Evolutionary conservation across 495 filamentous ascomycete genomes (phyloP).

Genomic region (Neurospora sp.): DNA sequence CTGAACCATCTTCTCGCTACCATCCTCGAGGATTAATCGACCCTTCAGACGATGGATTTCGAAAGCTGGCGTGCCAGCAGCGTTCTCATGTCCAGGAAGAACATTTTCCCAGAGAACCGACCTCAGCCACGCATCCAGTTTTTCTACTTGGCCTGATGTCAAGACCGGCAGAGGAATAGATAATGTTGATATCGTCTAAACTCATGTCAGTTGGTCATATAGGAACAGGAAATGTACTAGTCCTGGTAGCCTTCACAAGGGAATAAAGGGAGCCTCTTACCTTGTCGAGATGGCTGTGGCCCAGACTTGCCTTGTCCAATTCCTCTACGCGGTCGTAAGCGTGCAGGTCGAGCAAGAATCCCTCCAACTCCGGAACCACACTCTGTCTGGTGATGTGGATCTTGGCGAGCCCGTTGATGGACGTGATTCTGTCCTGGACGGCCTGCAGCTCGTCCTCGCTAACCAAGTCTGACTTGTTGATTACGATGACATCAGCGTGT

Average conservation of each 20-base stretch:
- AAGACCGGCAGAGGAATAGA: slow-evolving; percentile 55
- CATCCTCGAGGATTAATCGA: slow-evolving; percentile 51
- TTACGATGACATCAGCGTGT: slow-evolving; percentile 89
- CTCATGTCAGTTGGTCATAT: background rate
- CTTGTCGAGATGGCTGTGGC: slow-evolving; percentile 76
- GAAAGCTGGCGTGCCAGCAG: slow-evolving; percentile 23
- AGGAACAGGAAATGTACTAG: background rate
- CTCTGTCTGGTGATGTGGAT: slow-evolving; percentile 73
- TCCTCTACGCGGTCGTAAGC: slow-evolving; percentile 76
- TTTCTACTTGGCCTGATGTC: slow-evolving; percentile 37
- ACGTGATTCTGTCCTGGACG: slow-evolving; percentile 56
- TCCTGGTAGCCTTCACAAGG: background rate
- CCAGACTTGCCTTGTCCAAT: slow-evolving; percentile 54
- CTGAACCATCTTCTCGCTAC: slow-evolving; percentile 66
- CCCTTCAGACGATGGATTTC: slow-evolving; percentile 88
- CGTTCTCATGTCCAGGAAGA: slow-evolving; percentile 38
- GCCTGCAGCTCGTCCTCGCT: slow-evolving; percentile 50
- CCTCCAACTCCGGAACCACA: slow-evolving; percentile 70
- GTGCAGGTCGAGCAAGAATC: slow-evolving; percentile 78
- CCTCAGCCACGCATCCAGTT: slow-evolving; percentile 73
- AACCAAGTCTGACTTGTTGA: slow-evolving; percentile 95
- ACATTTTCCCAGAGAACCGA: slow-evolving; percentile 72
- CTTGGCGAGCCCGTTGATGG: slow-evolving; percentile 86
- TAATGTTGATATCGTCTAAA: slow-evolving; percentile 78
- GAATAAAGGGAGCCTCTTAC: slow-evolving; percentile 32